Base-by-base conservation (phyloP, 1,284 basidiomycete genomes). In the Ceratorhiza oryzae-sativae region DNA sequence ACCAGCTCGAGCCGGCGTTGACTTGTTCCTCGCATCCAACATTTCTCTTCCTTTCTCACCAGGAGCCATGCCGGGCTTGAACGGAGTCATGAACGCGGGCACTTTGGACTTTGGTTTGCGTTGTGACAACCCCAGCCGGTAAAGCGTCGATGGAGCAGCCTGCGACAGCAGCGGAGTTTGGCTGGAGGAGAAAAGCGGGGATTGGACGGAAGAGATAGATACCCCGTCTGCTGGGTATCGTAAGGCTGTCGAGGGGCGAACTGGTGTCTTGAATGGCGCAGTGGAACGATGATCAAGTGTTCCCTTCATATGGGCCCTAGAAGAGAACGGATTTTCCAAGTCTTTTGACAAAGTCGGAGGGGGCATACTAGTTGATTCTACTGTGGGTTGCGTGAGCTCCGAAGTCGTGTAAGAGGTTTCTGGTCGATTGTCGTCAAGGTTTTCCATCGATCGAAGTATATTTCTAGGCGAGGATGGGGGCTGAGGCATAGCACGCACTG, bases 71-170 rank as follows among this genome's bases (percentile, higher is more conserved):
- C 85, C 86, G 5, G 80, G 73, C 78, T 91, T 93, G 80, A 92
- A 92, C 0, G 91, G 91, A 0, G 90, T 91, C 1, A 84, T 79
- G 75, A 93, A 93, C 61, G 46, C 58, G 15, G 67, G 5, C n/a
- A 9, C 53, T 46, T 59, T 70, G 3, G 39, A 32, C 27, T 70
- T 70, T 15, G 67, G 67, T 55, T 70, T 70, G 23, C 67, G 53
- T 42, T 59, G 67, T 2, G 67, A 70, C 20, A 70, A 32, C 18
- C 67, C 67, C 27, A 70, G 53, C 1, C 67, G 67, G 36, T 70
- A 70, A 2, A 70, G 42, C 8, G 65, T 70, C 3, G 67, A 70
- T 15, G 67, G 55, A 27, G 18, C 55, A 20, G 53, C 25, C 42
- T 70, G 67, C 15, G 67, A 70, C 20, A 48, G 10, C 13, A 36